phyloP scores from a whole-genome alignment of 805 yeast genomes.

The Ogataea nakhonphanomensis region DNA sequence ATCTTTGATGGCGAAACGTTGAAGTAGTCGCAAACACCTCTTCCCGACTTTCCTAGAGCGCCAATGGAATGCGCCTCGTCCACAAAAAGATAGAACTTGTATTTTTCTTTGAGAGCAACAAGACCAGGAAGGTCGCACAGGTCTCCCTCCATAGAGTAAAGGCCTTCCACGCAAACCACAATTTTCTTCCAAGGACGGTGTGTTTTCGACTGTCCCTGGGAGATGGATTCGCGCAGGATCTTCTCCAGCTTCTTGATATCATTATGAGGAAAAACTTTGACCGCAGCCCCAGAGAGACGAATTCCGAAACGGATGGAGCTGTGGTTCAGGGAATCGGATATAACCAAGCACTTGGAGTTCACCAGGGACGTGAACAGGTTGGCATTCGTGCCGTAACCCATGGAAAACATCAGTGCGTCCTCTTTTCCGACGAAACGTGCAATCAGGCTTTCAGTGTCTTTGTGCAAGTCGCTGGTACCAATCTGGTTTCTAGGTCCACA shows the following conservation, averaged over 20 bases:
- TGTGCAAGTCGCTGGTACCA: slow-evolving; percentile 77
- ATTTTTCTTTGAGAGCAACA: slow-evolving; percentile 71
- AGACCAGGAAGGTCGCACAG: slow-evolving; percentile 76
- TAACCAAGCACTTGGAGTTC: slow-evolving; percentile 83
- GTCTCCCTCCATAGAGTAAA: slow-evolving; percentile 92
- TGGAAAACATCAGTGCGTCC: slow-evolving; percentile 78
- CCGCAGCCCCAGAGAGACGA: slow-evolving; percentile 87
- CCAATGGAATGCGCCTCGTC: slow-evolving; percentile 99
- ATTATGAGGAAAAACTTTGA: slow-evolving; percentile 88
- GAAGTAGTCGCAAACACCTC: slow-evolving; percentile 94
- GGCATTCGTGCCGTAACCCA: slow-evolving; percentile 97
- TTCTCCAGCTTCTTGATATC: slow-evolving; percentile 79
- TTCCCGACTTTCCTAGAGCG: slow-evolving; percentile 93
- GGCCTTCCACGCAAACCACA: slow-evolving; percentile 84
- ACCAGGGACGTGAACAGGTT: slow-evolving; percentile 77
- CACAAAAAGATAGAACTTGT: slow-evolving; percentile 84
- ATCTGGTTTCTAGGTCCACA: slow-evolving; percentile 72
- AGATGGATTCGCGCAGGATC: slow-evolving; percentile 75
- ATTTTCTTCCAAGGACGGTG: slow-evolving; percentile 96
- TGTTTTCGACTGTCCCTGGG: slow-evolving; percentile 91
- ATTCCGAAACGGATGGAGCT: slow-evolving; percentile 95
- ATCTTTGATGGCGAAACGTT: slow-evolving; percentile 70
- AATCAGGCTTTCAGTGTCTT: slow-evolving; percentile 67
- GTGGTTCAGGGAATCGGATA: slow-evolving; percentile 92
- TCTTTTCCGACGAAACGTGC: slow-evolving; percentile 91